These are phyloP conservation scores for Ramaria sp. DNA, from an alignment of 768 basidiomycete species.

Conservation along the genomic window DNA sequence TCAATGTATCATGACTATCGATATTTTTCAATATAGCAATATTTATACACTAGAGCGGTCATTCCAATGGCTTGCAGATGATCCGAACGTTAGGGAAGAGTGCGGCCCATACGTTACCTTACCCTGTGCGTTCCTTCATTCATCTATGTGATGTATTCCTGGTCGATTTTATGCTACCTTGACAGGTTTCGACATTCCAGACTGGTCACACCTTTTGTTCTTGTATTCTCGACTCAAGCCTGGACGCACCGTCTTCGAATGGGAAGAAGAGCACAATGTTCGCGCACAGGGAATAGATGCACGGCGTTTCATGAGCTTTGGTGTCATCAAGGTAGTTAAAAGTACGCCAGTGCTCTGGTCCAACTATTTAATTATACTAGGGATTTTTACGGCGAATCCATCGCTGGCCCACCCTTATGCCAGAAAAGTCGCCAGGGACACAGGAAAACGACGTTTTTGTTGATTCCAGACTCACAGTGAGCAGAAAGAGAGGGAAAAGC, in stretches of 20 bases:
- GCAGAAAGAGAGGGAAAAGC: constrained; percentile 8
- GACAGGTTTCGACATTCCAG: constrained; percentile 38
- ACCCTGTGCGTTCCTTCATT: constrained; percentile 34
- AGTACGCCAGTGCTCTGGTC: background rate
- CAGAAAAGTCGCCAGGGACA: constrained; percentile 22
- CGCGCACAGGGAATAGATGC: constrained; percentile 73
- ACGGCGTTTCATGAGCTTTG: constrained; percentile 92
- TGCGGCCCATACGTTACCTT: constrained; percentile 88
- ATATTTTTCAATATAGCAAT: constrained; percentile 97
- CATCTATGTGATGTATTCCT: constrained; percentile 1
- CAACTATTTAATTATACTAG: constrained; percentile 22
- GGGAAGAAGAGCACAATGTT: constrained; percentile 74
- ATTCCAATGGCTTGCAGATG: constrained; percentile 80
- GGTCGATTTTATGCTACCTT: background rate
- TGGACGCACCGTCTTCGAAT: constrained; percentile 74
- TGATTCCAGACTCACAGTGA: background rate
- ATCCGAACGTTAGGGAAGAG: constrained; percentile 75
- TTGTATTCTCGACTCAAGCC: constrained; percentile 81
- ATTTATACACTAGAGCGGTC: constrained; percentile 89
- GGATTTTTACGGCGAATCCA: constrained; percentile 90
- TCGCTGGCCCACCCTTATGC: constrained; percentile 76
- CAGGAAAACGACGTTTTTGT: background rate
- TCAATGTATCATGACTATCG: constrained; percentile 91
- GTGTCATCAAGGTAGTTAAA: constrained; percentile 78
- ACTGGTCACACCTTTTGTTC: constrained; percentile 80